Evolutionary conservation across 371 early-diverging fungal species (phyloP).

Genomic region (Mucor irregularis): DNA sequence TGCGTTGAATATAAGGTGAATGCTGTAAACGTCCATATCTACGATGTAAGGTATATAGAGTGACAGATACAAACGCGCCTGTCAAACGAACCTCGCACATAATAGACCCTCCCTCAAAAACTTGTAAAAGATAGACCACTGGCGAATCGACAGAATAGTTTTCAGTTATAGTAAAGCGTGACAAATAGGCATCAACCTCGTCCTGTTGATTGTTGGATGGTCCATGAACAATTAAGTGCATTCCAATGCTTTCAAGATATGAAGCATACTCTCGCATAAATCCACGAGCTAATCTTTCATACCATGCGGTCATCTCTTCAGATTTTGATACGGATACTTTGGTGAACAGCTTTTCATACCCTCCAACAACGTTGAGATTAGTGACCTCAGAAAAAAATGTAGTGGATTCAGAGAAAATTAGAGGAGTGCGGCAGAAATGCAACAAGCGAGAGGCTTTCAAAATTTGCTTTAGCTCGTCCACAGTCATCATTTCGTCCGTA

Average conservation of each 20-base stretch:
- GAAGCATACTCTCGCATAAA: constrained; percentile 68
- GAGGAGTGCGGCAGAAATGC: constrained; percentile 69
- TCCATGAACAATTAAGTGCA: constrained; percentile 59
- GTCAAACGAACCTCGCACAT: constrained; percentile 77
- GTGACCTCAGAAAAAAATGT: background rate
- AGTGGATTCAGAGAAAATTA: constrained; percentile 50
- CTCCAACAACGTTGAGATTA: background rate
- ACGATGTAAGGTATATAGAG: constrained; percentile 72
- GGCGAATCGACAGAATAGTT: constrained; percentile 47
- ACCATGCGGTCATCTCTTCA: constrained; percentile 51
- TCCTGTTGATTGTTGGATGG: constrained; percentile 26
- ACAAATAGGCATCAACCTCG: constrained; percentile 31
- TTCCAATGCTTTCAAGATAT: constrained; percentile 70
- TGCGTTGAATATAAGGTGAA: constrained; percentile 52
- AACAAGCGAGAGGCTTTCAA: constrained; percentile 62
- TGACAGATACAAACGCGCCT: constrained; percentile 70
- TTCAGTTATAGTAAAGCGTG: constrained; percentile 35
- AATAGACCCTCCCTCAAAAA: constrained; percentile 66
- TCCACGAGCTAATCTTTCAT: constrained; percentile 53
- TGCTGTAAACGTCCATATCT: constrained; percentile 58
- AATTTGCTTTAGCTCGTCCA: constrained; percentile 57
- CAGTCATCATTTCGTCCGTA: constrained; percentile 55
- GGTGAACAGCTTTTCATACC: constrained; percentile 15
- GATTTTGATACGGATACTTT: constrained; percentile 5
- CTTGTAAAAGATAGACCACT: constrained; percentile 67